phyloP scores from a whole-genome alignment of 257 asterid species.

The Nicotiana benthamiana region DNA sequence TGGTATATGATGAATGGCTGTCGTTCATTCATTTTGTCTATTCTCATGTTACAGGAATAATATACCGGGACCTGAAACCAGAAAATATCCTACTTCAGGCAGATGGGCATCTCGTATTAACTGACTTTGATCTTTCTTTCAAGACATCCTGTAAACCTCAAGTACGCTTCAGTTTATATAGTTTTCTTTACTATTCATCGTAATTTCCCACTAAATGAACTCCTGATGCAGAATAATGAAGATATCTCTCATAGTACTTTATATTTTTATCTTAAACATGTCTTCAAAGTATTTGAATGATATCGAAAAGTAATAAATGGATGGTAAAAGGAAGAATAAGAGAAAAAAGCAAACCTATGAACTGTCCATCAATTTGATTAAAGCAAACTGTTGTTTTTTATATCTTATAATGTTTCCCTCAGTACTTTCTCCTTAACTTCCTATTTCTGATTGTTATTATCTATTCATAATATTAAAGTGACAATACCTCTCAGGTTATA shows the following conservation, averaged over 20 bases:
- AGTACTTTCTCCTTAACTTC: not conserved
- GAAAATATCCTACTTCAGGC: constrained; percentile 83
- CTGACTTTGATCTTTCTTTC: constrained; percentile 91
- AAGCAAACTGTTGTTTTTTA: not conserved
- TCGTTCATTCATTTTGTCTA: constrained; percentile 4
- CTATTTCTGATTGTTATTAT: not conserved
- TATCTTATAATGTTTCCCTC: not conserved
- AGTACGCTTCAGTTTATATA: constrained; percentile 33
- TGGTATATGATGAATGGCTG: not conserved
- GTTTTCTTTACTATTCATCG: not conserved
- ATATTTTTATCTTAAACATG: not conserved
- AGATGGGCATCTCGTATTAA: constrained; percentile 73
- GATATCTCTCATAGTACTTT: not conserved
- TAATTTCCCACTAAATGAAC: not conserved
- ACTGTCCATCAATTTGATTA: not conserved
- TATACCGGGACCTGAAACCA: constrained; percentile 92
- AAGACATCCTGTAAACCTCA: constrained; percentile 81
- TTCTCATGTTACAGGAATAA: constrained; percentile 57
- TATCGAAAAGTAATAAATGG: not conserved
- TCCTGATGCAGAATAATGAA: not conserved
- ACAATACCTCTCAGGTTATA: constrained; percentile 46
- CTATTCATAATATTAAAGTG: not conserved
- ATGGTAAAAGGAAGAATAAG: not conserved
- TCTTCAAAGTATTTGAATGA: not conserved
- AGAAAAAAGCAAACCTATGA: not conserved